A percentile compares a stretch with the other conserved stretches of the same genome.
Conservation (phyloP, 1,139 yeast genomes). For the Nakaseomyces bracarensis region DNA sequence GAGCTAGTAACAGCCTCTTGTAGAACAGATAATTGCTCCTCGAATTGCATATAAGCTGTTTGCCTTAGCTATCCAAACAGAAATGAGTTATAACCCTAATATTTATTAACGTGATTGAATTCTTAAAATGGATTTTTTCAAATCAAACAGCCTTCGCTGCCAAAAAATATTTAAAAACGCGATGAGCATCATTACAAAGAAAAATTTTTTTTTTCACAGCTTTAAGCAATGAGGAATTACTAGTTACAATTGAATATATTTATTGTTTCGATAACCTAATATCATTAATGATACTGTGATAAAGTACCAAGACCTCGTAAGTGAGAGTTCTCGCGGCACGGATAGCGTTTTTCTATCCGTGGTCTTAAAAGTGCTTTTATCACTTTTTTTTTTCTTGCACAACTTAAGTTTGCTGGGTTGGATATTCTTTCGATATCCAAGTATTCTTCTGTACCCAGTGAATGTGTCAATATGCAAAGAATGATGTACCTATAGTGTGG, state of each 20-base stretch:
- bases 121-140: too few species aligned
- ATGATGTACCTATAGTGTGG: slow-evolving; percentile 10
- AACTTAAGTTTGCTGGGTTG: slow-evolving; percentile 37
- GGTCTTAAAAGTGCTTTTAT: too few species aligned
- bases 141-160: too few species aligned
- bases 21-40: background rate
- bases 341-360: background rate
- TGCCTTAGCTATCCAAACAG: too few species aligned
- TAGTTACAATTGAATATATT: too few species aligned
- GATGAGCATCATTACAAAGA: background rate
- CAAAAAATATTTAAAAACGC: background rate
- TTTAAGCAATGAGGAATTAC: too few species aligned
- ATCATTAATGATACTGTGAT: too few species aligned
- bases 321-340: slow-evolving; percentile 4
- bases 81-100: too few species aligned
- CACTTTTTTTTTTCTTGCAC: slow-evolving; percentile 29
- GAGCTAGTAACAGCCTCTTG: slow-evolving; percentile 11
- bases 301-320: too few species aligned
- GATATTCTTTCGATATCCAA: slow-evolving; percentile 2
- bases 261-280: too few species aligned
- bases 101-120: too few species aligned
- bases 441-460: slow-evolving; percentile 27
- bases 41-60: too few species aligned
- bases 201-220: background rate
- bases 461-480: slow-evolving; percentile 42